Evolutionary conservation across 2,329 filamentous ascomycete genomes (phyloP).

Genomic region (Alternaria gaisen): DNA sequence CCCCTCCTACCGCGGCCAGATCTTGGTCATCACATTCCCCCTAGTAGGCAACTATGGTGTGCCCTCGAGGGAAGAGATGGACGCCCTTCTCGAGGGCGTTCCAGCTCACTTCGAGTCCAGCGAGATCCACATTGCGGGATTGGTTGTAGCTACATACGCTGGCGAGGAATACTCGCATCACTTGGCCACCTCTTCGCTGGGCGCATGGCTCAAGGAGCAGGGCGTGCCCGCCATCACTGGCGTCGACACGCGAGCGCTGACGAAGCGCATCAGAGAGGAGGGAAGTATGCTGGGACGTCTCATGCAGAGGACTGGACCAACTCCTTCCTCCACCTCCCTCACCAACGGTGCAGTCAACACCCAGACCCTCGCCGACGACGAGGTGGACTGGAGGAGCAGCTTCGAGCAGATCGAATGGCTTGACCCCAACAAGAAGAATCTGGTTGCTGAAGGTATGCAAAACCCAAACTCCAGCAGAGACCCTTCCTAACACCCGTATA

Average conservation of each 20-base stretch:
- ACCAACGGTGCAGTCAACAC: conserved; percentile 52
- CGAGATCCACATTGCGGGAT: conserved; percentile 91
- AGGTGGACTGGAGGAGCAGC: conserved; percentile 58
- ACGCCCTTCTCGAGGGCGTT: conserved; percentile 83
- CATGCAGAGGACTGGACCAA: conserved; percentile 71
- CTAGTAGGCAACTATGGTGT: conserved; percentile 98
- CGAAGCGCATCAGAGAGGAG: conserved; percentile 91
- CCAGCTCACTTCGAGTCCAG: conserved; percentile 93
- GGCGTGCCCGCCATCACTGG: conserved; percentile 93
- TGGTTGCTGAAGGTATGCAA: conserved; percentile 85
- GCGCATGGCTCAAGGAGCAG: conserved; percentile 96
- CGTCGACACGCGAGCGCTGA: conserved; percentile 91
- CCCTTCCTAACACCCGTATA: conserved; percentile 54
- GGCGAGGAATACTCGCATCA: conserved; percentile 97
- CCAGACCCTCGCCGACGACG: conserved; percentile 43
- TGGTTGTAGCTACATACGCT: conserved; percentile 89
- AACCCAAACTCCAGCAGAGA: conserved; percentile 12
- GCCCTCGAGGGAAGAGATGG: conserved; percentile 83
- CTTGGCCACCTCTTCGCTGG: conserved; percentile 87
- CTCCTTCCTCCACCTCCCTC: conserved; percentile 37
- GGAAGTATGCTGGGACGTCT: conserved; percentile 96
- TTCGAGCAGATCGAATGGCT: conserved; percentile 89
- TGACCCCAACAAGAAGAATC: conserved; percentile 90
- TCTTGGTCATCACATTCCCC: conserved; percentile 95
- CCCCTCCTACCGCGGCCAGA: conserved; percentile 89